Conservation (phyloP, 2,329 filamentous ascomycete genomes). For the Didymella segeticola region DNA sequence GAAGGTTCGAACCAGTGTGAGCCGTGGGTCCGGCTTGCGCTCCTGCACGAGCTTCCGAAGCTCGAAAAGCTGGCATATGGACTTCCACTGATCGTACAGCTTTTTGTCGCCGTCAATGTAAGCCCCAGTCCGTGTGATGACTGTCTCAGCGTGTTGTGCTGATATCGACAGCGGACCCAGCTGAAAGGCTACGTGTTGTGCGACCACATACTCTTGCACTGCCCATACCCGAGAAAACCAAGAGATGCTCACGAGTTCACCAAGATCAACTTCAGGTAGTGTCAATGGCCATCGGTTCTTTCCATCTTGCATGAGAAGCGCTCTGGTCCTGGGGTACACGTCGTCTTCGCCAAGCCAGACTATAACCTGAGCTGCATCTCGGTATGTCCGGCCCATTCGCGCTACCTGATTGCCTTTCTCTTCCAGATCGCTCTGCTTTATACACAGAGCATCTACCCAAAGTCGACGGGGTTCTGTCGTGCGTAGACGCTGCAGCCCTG, state of each 20-base stretch:
- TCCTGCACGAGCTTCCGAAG: constrained; percentile 9
- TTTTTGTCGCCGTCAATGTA: constrained; percentile 8
- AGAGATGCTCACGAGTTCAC: constrained; percentile 3
- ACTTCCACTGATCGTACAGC: constrained; percentile 10
- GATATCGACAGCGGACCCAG: constrained; percentile 3
- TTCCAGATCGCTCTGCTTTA: constrained; percentile 20
- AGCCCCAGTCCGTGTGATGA: constrained; percentile 4
- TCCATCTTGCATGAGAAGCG: constrained; percentile 9
- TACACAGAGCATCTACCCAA: constrained; percentile 25
- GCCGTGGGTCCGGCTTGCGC: neutral
- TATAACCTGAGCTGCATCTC: constrained; percentile 11
- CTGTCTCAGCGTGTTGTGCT: constrained; percentile 6
- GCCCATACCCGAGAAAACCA: constrained; percentile 15
- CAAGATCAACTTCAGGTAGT: constrained; percentile 10
- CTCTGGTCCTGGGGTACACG: constrained; percentile 7
- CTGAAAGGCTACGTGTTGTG: neutral
- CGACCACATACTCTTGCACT: constrained; percentile 13
- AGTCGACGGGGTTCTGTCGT: constrained; percentile 1
- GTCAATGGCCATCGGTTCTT: constrained; percentile 15
- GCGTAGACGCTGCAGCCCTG: constrained; percentile 8
- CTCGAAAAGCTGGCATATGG: constrained; percentile 10
- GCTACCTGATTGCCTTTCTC: constrained; percentile 20
- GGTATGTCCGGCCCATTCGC: constrained; percentile 19
- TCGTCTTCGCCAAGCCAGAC: constrained; percentile 21
- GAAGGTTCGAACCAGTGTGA: constrained; percentile 6